A percentile compares a stretch with the other conserved stretches of the same genome.
Conservation (phyloP, 305 asterid species). For the Withania somnifera region DNA sequence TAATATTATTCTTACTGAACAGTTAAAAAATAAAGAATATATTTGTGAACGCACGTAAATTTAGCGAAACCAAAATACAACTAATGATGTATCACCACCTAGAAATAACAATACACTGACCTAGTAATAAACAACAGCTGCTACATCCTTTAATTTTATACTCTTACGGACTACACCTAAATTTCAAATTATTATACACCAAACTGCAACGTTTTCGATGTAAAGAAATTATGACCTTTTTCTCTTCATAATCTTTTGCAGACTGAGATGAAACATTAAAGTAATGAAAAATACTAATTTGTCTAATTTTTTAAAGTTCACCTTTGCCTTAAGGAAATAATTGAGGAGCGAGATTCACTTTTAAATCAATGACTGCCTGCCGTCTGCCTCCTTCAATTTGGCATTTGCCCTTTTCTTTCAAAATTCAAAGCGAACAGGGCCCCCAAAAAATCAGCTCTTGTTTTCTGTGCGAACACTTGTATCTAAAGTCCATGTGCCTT, state of each 20-base stretch:
- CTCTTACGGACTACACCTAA: background rate
- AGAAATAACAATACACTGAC: background rate
- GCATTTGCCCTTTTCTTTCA: too few relatives aligned
- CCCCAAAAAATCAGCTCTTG: constrained; percentile 14
- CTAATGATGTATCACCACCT: background rate
- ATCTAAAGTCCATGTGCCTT: constrained; percentile 7
- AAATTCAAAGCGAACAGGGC: background rate
- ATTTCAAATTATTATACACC: background rate
- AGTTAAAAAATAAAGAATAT: background rate
- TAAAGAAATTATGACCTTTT: background rate
- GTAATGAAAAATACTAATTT: constrained; percentile 2
- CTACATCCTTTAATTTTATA: too few relatives aligned
- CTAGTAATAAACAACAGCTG: background rate
- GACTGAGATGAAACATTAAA: background rate
- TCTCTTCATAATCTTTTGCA: background rate
- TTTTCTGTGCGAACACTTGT: constrained; percentile 22
- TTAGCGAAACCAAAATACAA: background rate
- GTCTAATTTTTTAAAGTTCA: background rate
- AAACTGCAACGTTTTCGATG: background rate
- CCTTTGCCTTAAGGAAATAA: background rate
- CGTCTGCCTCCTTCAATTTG: constrained; percentile 8
- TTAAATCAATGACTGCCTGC: constrained; percentile 1
- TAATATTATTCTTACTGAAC: background rate
- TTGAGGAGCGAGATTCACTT: background rate
- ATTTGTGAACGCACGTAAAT: background rate